phyloP scores from a whole-genome alignment of 768 basidiomycete genomes.

The Mycena latifolia region DNA sequence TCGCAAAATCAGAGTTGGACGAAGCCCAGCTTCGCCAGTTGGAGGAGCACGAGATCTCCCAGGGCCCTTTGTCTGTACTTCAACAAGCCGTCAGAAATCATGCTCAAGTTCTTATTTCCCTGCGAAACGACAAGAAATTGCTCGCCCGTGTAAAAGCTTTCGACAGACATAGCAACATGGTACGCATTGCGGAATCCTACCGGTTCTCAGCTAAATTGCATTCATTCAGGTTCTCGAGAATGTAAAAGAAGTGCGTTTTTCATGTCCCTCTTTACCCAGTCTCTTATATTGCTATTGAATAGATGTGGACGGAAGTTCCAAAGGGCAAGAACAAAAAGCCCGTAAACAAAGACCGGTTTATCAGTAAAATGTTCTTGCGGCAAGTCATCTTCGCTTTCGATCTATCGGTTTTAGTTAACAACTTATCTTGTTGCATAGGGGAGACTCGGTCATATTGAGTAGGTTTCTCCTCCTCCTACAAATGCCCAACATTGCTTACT shows the following conservation, averaged over 20 bases:
- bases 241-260: slow-evolving; percentile 86
- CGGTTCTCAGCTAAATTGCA: slow-evolving; percentile 30
- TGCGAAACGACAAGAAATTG: slow-evolving; percentile 98
- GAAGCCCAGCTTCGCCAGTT: slow-evolving; percentile 96
- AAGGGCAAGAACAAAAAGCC: slow-evolving; percentile 99
- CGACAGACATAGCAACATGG: slow-evolving; percentile 99
- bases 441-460: slow-evolving; percentile 98
- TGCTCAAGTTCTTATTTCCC: slow-evolving; percentile 95
- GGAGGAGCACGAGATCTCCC: slow-evolving; percentile 98
- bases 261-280: neutral
- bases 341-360: slow-evolving; percentile 98
- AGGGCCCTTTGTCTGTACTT: slow-evolving; percentile 95
- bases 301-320: slow-evolving; percentile 99
- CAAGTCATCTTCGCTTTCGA: slow-evolving; percentile 47
- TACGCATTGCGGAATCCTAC: slow-evolving; percentile 50
- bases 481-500: slow-evolving; percentile 50
- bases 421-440: too few species aligned
- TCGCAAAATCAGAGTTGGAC: slow-evolving; percentile 97
- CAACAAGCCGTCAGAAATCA: slow-evolving; percentile 99
- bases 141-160: slow-evolving; percentile 97
- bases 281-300: slow-evolving; percentile 10
- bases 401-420: slow-evolving; percentile 17
- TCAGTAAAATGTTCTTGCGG: slow-evolving; percentile 99
- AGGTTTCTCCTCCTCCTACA: slow-evolving; percentile 38
- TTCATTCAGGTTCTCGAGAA: slow-evolving; percentile 88